Evolutionary conservation across 2,329 filamentous ascomycete genomes (phyloP).

Genomic region (Paracoccidioides lutzii): DNA sequence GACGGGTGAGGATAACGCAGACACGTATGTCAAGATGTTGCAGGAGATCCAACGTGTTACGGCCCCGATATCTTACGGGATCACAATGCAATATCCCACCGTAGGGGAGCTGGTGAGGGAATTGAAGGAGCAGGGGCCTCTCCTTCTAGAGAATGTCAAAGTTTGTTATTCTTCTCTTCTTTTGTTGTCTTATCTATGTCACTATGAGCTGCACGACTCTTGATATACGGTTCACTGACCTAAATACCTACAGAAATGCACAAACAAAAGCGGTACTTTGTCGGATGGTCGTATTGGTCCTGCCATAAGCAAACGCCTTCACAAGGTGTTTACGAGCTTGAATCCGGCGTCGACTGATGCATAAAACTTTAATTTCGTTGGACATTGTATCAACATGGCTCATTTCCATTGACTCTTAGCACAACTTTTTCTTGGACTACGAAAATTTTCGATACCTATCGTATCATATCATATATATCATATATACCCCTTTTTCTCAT

Average conservation of each 20-base stretch:
- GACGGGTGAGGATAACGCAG: constrained; percentile 49
- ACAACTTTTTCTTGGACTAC: too few species aligned
- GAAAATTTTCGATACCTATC: neutral
- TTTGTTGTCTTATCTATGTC: neutral
- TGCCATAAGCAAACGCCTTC: constrained; percentile 35
- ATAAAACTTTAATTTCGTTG: constrained; percentile 13
- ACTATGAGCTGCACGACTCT: neutral
- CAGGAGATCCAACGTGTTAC: constrained; percentile 63
- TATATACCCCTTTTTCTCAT: too few species aligned
- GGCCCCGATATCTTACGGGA: constrained; percentile 56
- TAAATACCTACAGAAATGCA: constrained; percentile 27
- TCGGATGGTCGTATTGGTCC: constrained; percentile 36
- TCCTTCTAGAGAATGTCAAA: constrained; percentile 48
- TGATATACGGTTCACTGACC: neutral
- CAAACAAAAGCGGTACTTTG: constrained; percentile 34
- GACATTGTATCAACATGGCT: neutral
- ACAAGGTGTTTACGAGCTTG: constrained; percentile 37
- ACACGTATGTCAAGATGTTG: constrained; percentile 63
- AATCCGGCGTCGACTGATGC: constrained; percentile 34
- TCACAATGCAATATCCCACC: constrained; percentile 47
- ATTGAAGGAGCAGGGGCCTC: constrained; percentile 46
- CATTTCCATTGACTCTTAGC: too few species aligned
- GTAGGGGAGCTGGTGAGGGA: constrained; percentile 47
- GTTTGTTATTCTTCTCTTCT: constrained; percentile 14
- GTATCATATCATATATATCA: too few species aligned